A percentile compares a stretch with the other conserved stretches of the same genome.
Conservation (phyloP, 495 filamentous ascomycete species). For the Letharia columbiana region DNA sequence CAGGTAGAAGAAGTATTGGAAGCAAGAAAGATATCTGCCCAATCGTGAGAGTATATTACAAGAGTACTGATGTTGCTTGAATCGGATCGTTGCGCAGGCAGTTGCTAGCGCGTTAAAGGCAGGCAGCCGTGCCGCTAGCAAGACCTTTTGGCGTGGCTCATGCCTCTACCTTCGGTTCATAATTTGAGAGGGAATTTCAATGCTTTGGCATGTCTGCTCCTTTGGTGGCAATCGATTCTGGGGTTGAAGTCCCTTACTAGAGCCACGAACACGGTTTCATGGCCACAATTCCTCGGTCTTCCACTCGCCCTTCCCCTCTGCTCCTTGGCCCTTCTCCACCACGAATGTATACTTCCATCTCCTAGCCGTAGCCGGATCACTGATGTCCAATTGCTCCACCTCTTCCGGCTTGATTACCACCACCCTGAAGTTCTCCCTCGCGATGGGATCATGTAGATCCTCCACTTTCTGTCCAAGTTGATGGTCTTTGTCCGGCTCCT, state of each 20-base stretch:
- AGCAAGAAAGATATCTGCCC: background rate
- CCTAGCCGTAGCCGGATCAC: slow-evolving; percentile 51
- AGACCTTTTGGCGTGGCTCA: background rate
- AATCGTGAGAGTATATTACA: too few relatives aligned
- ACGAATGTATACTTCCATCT: slow-evolving; percentile 59
- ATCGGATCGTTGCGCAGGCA: too few relatives aligned
- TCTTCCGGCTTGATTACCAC: slow-evolving; percentile 72
- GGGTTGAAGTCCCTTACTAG: background rate
- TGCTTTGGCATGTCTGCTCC: background rate
- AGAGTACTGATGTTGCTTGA: too few relatives aligned
- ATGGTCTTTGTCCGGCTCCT: slow-evolving; percentile 40
- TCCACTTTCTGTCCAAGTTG: slow-evolving; percentile 58
- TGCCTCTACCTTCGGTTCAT: too few relatives aligned
- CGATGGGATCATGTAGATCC: slow-evolving; percentile 57
- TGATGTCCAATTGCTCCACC: slow-evolving; percentile 70
- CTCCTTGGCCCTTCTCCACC: slow-evolving; percentile 24
- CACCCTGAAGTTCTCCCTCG: slow-evolving; percentile 74
- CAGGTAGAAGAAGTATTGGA: background rate
- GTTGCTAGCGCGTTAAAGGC: background rate
- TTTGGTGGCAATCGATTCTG: background rate
- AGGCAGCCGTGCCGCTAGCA: background rate
- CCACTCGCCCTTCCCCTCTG: slow-evolving; percentile 50
- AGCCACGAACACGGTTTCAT: slow-evolving; percentile 27
- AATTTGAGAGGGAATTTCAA: too few relatives aligned
- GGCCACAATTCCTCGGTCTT: slow-evolving; percentile 77